Conservation (phyloP, 2,329 filamentous ascomycete genomes). For the Phyllosticta citribraziliensis region DNA sequence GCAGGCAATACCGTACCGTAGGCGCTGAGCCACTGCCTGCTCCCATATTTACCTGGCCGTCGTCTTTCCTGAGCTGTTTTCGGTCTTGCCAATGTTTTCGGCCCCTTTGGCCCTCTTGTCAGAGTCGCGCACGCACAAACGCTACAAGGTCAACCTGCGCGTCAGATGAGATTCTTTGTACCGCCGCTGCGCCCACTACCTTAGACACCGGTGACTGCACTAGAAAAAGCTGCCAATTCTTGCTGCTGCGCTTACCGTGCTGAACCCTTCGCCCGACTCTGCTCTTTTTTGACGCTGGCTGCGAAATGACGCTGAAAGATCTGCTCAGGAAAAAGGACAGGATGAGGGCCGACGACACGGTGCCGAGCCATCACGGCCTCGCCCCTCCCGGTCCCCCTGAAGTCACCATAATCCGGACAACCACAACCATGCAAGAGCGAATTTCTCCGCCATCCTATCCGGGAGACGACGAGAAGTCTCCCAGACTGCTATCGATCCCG, state of each 20-base stretch:
- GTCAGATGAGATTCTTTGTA: slow-evolving; percentile 1
- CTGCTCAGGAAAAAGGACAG: slow-evolving; percentile 55
- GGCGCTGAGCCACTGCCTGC: slow-evolving; percentile 8
- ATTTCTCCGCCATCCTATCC: slow-evolving; percentile 58
- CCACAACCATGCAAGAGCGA: slow-evolving; percentile 69
- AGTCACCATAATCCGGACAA: slow-evolving; percentile 67
- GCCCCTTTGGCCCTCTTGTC: not conserved
- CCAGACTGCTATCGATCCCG: slow-evolving; percentile 14
- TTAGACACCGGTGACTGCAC: not conserved
- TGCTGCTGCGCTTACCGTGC: not conserved
- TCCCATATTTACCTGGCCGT: not conserved
- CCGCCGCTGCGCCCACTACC: not conserved
- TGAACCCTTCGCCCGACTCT: not conserved
- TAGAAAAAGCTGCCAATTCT: not conserved
- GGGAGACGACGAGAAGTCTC: slow-evolving; percentile 24
- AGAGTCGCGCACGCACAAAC: not conserved
- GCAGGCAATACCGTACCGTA: not conserved
- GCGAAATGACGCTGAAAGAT: slow-evolving; percentile 47
- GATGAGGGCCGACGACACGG: slow-evolving; percentile 25
- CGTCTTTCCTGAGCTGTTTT: not conserved
- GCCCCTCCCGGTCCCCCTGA: slow-evolving; percentile 20
- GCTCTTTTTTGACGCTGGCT: not conserved
- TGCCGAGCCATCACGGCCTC: slow-evolving; percentile 13
- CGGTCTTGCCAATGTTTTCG: not conserved
- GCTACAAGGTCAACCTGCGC: slow-evolving; percentile 8